Evolutionary conservation across 305 asterid genomes (phyloP).

Genomic region (Solanum hybrid): DNA sequence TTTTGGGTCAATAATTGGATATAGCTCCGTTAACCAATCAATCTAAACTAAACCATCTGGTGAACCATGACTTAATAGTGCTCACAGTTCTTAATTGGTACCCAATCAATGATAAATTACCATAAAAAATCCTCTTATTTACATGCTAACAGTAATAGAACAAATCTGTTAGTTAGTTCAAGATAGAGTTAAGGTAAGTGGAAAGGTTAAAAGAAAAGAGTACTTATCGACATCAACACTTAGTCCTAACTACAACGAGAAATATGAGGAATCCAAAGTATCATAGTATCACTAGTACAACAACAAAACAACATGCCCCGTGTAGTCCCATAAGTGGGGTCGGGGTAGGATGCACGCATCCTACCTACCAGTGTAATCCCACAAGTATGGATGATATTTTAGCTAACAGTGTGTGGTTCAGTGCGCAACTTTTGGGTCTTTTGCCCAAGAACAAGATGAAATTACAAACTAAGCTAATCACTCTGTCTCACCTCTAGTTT

Average conservation of each 20-base stretch:
- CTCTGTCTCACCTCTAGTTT: background rate
- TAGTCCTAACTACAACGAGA: background rate
- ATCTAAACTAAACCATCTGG: background rate
- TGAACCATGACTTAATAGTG: background rate
- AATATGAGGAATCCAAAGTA: background rate
- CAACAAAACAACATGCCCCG: background rate
- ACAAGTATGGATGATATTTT: background rate
- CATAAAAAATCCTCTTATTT: background rate
- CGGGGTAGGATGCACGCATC: background rate
- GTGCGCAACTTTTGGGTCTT: background rate
- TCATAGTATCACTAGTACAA: background rate
- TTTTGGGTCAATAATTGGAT: background rate
- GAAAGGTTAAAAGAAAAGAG: background rate
- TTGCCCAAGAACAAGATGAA: background rate
- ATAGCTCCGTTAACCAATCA: background rate
- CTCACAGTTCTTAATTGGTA: background rate
- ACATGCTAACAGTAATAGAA: background rate
- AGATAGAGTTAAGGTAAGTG: background rate
- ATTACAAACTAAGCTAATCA: background rate
- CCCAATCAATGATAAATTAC: background rate
- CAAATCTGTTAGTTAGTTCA: background rate
- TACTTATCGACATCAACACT: background rate
- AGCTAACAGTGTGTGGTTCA: background rate
- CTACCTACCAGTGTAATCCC: background rate
- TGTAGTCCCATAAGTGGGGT: background rate